phyloP scores from a whole-genome alignment of 2,329 filamentous ascomycete genomes.

The Calonectria montana region DNA sequence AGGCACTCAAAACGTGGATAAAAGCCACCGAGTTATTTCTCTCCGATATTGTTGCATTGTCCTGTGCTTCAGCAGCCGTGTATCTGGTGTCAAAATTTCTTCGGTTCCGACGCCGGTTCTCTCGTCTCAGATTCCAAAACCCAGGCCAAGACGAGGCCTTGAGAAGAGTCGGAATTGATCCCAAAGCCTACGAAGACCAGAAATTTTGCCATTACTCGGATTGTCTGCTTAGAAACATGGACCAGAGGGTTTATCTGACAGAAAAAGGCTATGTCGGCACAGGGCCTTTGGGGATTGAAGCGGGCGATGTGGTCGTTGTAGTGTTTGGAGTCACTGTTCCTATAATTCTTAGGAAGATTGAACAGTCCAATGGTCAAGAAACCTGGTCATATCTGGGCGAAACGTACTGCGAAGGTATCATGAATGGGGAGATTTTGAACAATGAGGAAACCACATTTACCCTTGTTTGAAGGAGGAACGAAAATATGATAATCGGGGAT shows the following conservation, averaged over 20 bases:
- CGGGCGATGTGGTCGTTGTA: constrained; percentile 43
- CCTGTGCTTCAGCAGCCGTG: constrained; percentile 22
- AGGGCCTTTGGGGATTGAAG: constrained; percentile 36
- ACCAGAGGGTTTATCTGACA: constrained; percentile 44
- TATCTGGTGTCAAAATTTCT: neutral
- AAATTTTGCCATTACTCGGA: constrained; percentile 19
- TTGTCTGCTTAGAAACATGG: constrained; percentile 32
- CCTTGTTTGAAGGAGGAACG: neutral
- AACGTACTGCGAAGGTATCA: constrained; percentile 49
- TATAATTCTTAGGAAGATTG: constrained; percentile 36
- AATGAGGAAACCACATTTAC: neutral
- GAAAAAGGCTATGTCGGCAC: constrained; percentile 44
- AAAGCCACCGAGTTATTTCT: constrained; percentile 12
- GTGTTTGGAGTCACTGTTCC: constrained; percentile 45
- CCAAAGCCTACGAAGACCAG: neutral
- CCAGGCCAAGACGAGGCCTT: neutral
- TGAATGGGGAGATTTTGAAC: constrained; percentile 45
- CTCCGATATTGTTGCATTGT: neutral
- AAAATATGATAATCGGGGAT: no score
- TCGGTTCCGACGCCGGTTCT: neutral
- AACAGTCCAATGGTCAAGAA: neutral
- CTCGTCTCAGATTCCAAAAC: neutral
- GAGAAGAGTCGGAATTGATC: constrained; percentile 27
- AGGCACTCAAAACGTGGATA: neutral
- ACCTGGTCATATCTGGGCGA: constrained; percentile 46